Evolutionary conservation across 176 grass and related monocot species (phyloP).

Genomic region (Chrysopogon serrulatus): DNA sequence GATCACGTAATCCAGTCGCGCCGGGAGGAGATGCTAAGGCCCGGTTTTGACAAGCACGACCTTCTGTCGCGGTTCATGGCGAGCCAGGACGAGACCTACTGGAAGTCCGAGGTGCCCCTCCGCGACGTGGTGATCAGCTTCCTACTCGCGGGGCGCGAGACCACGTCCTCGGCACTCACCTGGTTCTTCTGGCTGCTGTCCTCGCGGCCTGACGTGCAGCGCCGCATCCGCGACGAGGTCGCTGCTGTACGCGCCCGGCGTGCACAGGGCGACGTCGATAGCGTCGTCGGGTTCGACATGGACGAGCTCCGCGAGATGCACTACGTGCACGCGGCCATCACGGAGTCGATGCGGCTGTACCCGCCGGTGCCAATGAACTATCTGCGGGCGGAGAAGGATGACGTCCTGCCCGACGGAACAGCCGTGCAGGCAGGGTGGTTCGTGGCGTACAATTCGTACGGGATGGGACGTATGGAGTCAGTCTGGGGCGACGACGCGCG

Average conservation of each 20-base stretch:
- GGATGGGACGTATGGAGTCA: constrained; percentile 41
- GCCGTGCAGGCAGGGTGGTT: constrained; percentile 32
- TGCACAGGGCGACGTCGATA: neutral
- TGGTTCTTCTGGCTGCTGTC: constrained; percentile 64
- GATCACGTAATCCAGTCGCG: constrained; percentile 41
- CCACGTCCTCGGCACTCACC: constrained; percentile 38
- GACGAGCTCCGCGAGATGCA: constrained; percentile 75
- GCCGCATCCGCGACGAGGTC: constrained; percentile 45
- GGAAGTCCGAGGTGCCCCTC: constrained; percentile 42
- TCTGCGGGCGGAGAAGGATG: constrained; percentile 36
- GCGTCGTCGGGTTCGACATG: constrained; percentile 36
- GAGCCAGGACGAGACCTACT: constrained; percentile 31
- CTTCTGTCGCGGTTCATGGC: constrained; percentile 55
- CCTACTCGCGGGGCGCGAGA: constrained; percentile 49
- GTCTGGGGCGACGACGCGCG: constrained; percentile 45
- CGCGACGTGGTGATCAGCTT: constrained; percentile 39
- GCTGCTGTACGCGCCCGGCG: constrained; percentile 3
- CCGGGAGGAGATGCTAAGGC: constrained; percentile 27
- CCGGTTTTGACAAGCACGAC: constrained; percentile 38
- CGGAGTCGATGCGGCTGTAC: constrained; percentile 75
- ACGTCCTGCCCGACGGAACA: constrained; percentile 66
- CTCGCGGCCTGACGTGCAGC: constrained; percentile 41
- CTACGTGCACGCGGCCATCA: constrained; percentile 67
- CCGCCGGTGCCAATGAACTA: too few species aligned
- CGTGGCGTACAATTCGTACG: constrained; percentile 45